Evolutionary conservation across 2,329 filamentous ascomycete genomes (phyloP), one percentile per base, ranked within the genome.

Genomic region (Thyridium curvatum): DNA sequence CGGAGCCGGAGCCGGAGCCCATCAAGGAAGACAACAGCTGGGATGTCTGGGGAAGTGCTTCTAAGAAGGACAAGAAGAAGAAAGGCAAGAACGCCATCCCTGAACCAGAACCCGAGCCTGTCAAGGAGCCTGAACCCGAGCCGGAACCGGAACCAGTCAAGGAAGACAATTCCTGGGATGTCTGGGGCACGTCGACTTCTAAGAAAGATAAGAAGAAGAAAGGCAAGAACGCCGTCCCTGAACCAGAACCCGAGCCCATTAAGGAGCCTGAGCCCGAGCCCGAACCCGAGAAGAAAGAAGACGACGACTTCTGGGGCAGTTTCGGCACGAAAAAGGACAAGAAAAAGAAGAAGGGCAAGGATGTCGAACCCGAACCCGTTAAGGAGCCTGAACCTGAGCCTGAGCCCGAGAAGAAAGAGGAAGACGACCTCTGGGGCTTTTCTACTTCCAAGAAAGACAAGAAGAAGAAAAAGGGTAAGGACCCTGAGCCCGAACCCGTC

Each of bases 61-160:
- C 65, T 48, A 67, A 69, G 51, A 56, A 56, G 41, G 61, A 62
- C 49, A 62, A 55, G 46, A 58, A 58, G 52, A 60, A 68, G 52
- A 56, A 64, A 51, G 61, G 69, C 50, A 46, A 46, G 21, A 35
- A 28, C 14, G 34, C 41, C 15, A 39, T 41, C 6, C 45, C 38
- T 6, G 34, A 39, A 8, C 43, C 39, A 0, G 33, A 44, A 7
- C 18, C 34, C 4, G 40, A 42, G 4, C 43, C 45, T 4, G 38
- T 40, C 4, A 37, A 41, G 37, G 34, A 44, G 18, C 43, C 42
- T 4, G 40, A 43, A 6, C 38, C 41, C 3, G 41, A 43, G n/a
- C 37, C 36, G 3, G 40, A 45, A 35, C 47, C 33, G 30, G 46
- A 46, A 38, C 48, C 41, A 12, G 38, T 12, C 30, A 39, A 41